Evolutionary conservation across 1,139 yeast genomes (phyloP).

Genomic region (Magnusiomyces tetraspermus): DNA sequence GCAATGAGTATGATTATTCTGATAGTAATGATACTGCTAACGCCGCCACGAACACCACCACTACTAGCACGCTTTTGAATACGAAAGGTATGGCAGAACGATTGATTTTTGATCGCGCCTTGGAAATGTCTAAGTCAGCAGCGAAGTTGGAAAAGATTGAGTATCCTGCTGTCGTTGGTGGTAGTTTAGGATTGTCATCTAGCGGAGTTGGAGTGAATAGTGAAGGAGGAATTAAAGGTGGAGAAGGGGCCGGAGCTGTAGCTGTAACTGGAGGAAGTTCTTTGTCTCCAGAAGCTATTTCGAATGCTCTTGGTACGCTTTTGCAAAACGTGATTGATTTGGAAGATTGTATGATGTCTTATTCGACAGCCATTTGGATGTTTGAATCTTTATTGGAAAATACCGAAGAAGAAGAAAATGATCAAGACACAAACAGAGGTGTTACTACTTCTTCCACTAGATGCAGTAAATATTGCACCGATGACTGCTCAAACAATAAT

Average conservation of each 20-base stretch:
- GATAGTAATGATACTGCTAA: too few relatives aligned
- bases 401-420: neutral
- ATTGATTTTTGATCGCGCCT: conserved; percentile 80
- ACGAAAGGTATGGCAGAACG: conserved; percentile 51
- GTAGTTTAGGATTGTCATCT: neutral
- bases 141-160: conserved; percentile 79
- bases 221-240: neutral
- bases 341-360: conserved; percentile 74
- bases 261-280: neutral
- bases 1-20: too few relatives aligned
- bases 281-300: neutral
- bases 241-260: neutral
- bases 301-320: neutral
- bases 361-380: conserved; percentile 94
- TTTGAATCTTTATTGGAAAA: conserved; percentile 65
- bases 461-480: too few relatives aligned
- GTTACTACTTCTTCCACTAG: neutral
- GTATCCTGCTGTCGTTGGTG: too few relatives aligned
- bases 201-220: too few relatives aligned
- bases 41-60: too few relatives aligned
- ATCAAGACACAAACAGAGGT: too few relatives aligned
- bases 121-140: conserved; percentile 85
- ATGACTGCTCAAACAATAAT: too few relatives aligned
- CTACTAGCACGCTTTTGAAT: conserved; percentile 16
- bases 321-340: conserved; percentile 43